A percentile compares a stretch with the other conserved stretches of the same genome.
These are phyloP conservation scores for Sophora flavescens DNA, from an alignment of 306 rosid genomes.

Conservation along the genomic window DNA sequence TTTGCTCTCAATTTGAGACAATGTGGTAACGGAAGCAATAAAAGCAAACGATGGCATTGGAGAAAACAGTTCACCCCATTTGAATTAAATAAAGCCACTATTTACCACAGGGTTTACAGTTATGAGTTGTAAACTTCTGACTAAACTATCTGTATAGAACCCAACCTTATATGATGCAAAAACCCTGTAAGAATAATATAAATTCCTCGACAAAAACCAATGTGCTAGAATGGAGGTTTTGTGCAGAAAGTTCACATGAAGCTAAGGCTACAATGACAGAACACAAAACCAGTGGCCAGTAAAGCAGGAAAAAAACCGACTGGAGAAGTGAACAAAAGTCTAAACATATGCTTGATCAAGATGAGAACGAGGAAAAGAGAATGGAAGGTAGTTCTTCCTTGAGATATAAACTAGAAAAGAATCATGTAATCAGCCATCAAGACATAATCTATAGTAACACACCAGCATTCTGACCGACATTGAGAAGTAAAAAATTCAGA, in stretches of 20 bases:
- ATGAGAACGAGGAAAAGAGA: neutral
- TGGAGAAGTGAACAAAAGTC: neutral
- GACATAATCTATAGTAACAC: neutral
- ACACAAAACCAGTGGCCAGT: neutral
- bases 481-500: conserved; percentile 2
- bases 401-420: neutral
- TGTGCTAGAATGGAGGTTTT: neutral
- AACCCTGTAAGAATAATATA: neutral
- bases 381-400: neutral
- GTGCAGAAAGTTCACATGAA: conserved; percentile 10
- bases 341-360: conserved; percentile 9
- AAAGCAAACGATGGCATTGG: neutral
- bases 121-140: neutral
- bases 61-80: conserved; percentile 13
- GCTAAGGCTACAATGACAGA: conserved; percentile 8
- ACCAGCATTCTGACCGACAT: neutral
- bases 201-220: neutral
- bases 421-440: neutral
- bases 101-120: conserved; percentile 10
- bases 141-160: neutral
- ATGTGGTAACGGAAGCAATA: neutral
- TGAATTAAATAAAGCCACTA: conserved; percentile 23
- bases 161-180: conserved; percentile 16
- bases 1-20: neutral
- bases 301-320: neutral